phyloP scores from a whole-genome alignment of 2,329 filamentous ascomycete genomes.

The Epichloe uncinata region DNA sequence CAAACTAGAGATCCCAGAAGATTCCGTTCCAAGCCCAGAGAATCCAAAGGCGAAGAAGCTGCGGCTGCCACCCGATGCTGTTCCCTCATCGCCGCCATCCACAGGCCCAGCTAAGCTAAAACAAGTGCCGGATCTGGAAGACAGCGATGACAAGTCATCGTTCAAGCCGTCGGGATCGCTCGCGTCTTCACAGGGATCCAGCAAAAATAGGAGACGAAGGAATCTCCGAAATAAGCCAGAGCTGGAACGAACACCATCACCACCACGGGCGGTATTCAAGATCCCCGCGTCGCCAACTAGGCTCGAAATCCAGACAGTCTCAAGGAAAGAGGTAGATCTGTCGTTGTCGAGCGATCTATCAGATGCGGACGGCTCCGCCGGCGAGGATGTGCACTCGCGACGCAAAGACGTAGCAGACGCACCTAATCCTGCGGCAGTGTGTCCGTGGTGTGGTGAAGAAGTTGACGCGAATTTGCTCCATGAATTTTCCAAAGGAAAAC shows the following conservation, averaged over 20 bases:
- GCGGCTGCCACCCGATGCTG: background rate
- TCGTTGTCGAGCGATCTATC: background rate
- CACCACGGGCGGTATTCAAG: slow-evolving; percentile 11
- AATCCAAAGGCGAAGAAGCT: slow-evolving; percentile 1
- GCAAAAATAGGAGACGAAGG: background rate
- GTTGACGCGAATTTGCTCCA: slow-evolving; percentile 44
- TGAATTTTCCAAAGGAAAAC: slow-evolving; percentile 32
- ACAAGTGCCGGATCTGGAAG: background rate
- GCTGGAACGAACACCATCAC: slow-evolving; percentile 4
- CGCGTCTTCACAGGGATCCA: background rate
- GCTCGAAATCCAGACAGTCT: background rate
- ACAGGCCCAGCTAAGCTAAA: slow-evolving; percentile 2
- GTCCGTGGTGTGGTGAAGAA: slow-evolving; percentile 52
- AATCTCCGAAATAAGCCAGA: background rate
- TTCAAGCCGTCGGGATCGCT: background rate
- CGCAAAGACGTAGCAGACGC: slow-evolving; percentile 1
- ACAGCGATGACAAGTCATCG: background rate
- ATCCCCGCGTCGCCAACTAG: slow-evolving; percentile 9
- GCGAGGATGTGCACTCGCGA: background rate
- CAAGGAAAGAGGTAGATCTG: background rate
- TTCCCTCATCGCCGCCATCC: background rate
- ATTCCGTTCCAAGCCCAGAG: slow-evolving; percentile 1
- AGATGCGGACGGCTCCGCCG: slow-evolving; percentile 1
- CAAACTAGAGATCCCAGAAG: slow-evolving; percentile 4
- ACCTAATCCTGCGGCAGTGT: slow-evolving; percentile 24